Percentiles rank a stretch among this genome's conserved stretches.
Conservation (phyloP, 2,329 filamentous ascomycete species). For the Fusarium sp. region DNA sequence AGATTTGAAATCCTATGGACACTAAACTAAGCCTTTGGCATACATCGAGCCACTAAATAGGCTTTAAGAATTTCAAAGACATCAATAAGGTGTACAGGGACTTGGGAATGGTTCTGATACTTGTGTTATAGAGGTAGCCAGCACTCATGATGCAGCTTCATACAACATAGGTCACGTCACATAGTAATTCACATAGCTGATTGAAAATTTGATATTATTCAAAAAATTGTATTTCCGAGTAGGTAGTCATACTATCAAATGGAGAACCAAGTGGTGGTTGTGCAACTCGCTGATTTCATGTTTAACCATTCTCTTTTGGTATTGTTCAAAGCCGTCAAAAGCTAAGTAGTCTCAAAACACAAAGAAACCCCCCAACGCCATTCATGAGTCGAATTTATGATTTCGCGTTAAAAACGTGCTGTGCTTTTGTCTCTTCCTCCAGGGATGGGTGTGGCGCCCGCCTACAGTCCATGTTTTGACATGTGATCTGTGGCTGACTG, state of each 20-base stretch:
- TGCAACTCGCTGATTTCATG: background rate
- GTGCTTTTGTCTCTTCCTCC: conserved; percentile 13
- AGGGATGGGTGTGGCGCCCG: conserved; percentile 8
- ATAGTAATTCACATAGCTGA: background rate
- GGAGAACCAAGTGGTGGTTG: background rate
- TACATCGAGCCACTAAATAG: background rate
- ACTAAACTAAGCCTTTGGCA: background rate
- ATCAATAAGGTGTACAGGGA: background rate
- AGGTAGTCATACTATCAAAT: conserved; percentile 3
- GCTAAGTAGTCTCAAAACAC: conserved; percentile 29
- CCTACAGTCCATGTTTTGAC: conserved; percentile 12
- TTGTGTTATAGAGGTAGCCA: background rate
- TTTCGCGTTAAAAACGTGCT: conserved; percentile 28
- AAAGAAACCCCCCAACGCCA: conserved; percentile 40
- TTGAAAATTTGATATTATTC: conserved; percentile 2
- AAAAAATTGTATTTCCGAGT: conserved; percentile 26
- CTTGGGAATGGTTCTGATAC: too few relatives aligned
- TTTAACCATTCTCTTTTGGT: conserved; percentile 27
- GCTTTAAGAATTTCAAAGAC: background rate
- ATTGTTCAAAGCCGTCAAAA: conserved; percentile 27
- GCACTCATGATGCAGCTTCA: background rate
- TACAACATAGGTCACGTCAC: background rate
- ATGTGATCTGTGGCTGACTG: conserved; percentile 35
- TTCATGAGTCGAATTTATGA: conserved; percentile 42
- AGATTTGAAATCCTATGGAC: background rate